These are phyloP conservation scores for Xylaria sp. DNA, from an alignment of 2,329 filamentous ascomycete genomes.

Conservation along the genomic window DNA sequence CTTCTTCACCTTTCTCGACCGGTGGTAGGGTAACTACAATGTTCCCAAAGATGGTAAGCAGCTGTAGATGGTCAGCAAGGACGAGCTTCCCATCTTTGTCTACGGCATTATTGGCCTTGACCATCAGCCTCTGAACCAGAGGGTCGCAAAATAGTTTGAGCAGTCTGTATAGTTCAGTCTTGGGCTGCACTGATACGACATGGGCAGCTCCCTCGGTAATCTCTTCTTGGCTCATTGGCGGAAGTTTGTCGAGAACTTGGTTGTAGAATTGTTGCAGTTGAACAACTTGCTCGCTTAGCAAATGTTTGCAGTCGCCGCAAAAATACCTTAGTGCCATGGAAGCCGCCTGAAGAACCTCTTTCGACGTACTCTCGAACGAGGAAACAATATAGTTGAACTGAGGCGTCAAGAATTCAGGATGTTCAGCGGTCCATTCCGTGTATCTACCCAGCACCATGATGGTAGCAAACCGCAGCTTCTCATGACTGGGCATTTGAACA, in stretches of 20 bases:
- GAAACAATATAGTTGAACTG: constrained; percentile 97
- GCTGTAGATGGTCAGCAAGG: constrained; percentile 90
- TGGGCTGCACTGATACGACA: constrained; percentile 87
- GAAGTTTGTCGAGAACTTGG: constrained; percentile 85
- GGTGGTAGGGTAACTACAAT: constrained; percentile 75
- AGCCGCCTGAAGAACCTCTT: constrained; percentile 90
- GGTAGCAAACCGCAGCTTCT: constrained; percentile 97
- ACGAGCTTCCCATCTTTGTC: constrained; percentile 86
- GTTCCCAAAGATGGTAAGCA: constrained; percentile 92
- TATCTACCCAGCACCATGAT: constrained; percentile 98
- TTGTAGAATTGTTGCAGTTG: constrained; percentile 95
- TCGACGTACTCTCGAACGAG: constrained; percentile 88
- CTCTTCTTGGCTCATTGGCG: constrained; percentile 89
- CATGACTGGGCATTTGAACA: constrained; percentile 92
- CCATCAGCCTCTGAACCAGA: constrained; percentile 84
- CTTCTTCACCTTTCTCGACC: constrained; percentile 75
- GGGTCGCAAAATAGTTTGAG: constrained; percentile 95
- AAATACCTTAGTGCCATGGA: constrained; percentile 97
- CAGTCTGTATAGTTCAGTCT: constrained; percentile 81
- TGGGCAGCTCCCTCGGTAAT: constrained; percentile 94
- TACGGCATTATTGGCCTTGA: constrained; percentile 84
- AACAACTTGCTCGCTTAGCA: constrained; percentile 83
- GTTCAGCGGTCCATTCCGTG: constrained; percentile 96
- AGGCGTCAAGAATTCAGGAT: constrained; percentile 89
- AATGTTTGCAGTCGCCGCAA: constrained; percentile 90